Evolutionary conservation across 352 stramenopile species (phyloP).

Genomic region (Thalassiosira mediterranea): DNA sequence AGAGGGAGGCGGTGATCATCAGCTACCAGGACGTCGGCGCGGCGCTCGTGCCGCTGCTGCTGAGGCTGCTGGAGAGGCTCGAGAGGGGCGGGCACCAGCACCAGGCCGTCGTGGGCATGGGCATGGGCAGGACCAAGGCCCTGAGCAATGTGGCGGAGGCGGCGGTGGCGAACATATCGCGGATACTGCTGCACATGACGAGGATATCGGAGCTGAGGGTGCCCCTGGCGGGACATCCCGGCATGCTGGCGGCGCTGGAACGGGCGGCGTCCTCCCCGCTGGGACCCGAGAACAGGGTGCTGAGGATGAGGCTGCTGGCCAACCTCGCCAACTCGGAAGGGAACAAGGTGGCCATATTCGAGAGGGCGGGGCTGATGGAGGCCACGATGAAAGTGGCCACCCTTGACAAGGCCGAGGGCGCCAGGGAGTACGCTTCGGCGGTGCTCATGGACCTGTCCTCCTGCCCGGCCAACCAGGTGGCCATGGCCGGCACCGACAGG

Average conservation of each 20-base stretch:
- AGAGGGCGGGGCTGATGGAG: constrained; percentile 59
- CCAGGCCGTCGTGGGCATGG: too few species aligned
- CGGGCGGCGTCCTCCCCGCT: constrained; percentile 50
- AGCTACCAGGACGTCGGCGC: constrained; percentile 67
- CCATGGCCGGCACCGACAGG: constrained; percentile 75
- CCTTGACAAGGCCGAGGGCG: constrained; percentile 64
- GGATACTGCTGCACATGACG: constrained; percentile 71
- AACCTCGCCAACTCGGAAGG: constrained; percentile 78
- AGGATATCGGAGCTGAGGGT: constrained; percentile 64
- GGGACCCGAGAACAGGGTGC: constrained; percentile 59
- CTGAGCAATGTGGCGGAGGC: constrained; percentile 59
- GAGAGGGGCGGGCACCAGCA: constrained; percentile 53
- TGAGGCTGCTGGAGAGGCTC: constrained; percentile 61
- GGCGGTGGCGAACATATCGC: constrained; percentile 64
- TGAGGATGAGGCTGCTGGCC: constrained; percentile 69
- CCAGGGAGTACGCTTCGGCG: constrained; percentile 66
- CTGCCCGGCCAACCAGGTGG: constrained; percentile 65
- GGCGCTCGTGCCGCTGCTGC: constrained; percentile 61
- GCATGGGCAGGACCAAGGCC: too few species aligned
- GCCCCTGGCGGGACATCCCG: constrained; percentile 48
- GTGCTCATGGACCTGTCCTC: constrained; percentile 80
- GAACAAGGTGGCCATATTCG: constrained; percentile 71
- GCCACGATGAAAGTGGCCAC: constrained; percentile 67
- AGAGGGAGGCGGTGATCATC: constrained; percentile 54
- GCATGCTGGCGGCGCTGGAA: constrained; percentile 62